A percentile compares a stretch with the other conserved stretches of the same genome.
phyloP scores from a whole-genome alignment of 768 basidiomycete genomes.

The Gelatoporia subvermispora region DNA sequence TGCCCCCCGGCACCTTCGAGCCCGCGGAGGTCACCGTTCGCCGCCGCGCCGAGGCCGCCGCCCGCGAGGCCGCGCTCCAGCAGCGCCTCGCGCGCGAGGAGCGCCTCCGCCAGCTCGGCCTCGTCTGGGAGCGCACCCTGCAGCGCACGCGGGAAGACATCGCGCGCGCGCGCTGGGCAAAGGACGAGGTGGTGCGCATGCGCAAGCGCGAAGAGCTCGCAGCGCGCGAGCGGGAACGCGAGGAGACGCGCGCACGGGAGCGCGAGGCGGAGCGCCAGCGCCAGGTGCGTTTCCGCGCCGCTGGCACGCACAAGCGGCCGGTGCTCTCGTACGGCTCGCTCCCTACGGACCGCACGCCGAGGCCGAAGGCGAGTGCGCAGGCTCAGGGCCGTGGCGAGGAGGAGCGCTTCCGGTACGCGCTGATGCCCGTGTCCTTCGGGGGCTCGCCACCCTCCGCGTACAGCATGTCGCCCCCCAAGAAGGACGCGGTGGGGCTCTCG shows the following conservation, averaged over 20 bases:
- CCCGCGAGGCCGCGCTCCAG: slow-evolving; percentile 30
- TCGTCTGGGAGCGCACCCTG: slow-evolving; percentile 23
- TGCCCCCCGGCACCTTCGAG: slow-evolving; percentile 32
- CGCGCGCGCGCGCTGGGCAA: slow-evolving; percentile 12
- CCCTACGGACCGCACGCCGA: slow-evolving; percentile 9
- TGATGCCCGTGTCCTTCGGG: slow-evolving; percentile 24
- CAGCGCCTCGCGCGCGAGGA: slow-evolving; percentile 27
- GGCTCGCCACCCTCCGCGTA: slow-evolving; percentile 15
- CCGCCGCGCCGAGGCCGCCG: slow-evolving; percentile 31
- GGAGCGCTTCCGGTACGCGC: slow-evolving; percentile 29
- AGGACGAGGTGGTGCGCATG: slow-evolving; percentile 17
- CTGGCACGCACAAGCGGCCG: slow-evolving; percentile 15
- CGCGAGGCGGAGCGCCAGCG: slow-evolving; percentile 16
- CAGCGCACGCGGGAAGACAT: slow-evolving; percentile 18
- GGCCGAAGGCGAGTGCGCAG: not conserved
- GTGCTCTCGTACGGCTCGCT: slow-evolving; percentile 21
- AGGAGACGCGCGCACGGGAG: slow-evolving; percentile 13
- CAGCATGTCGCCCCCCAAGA: slow-evolving; percentile 12
- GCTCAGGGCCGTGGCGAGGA: slow-evolving; percentile 5
- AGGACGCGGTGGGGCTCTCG: slow-evolving; percentile 18
- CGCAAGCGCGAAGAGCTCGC: slow-evolving; percentile 16
- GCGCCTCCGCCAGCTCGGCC: slow-evolving; percentile 20
- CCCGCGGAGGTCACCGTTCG: slow-evolving; percentile 40
- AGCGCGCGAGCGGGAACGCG: slow-evolving; percentile 18
- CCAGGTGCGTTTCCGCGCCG: slow-evolving; percentile 10